Conservation (phyloP, 208 protist genomes). For the Herpetomonas samuelpessoai region DNA sequence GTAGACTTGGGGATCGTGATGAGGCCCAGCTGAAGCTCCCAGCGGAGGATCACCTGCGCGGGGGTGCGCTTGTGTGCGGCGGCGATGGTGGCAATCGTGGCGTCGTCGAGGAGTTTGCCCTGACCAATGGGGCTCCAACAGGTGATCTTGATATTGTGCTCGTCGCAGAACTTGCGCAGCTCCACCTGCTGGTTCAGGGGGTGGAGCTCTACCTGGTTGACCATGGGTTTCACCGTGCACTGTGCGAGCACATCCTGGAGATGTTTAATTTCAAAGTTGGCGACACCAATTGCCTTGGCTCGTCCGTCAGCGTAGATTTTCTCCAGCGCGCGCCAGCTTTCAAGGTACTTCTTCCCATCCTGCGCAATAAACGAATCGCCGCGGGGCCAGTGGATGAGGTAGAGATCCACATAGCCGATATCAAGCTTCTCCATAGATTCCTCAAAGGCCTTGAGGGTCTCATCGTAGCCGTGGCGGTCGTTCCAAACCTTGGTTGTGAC, state of each 20-base stretch:
- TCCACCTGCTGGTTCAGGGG: slow-evolving; percentile 53
- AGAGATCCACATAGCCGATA: slow-evolving; percentile 93
- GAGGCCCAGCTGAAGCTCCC: slow-evolving; percentile 52
- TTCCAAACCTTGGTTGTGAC: slow-evolving; percentile 89
- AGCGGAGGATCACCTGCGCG: slow-evolving; percentile 72
- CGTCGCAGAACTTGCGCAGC: slow-evolving; percentile 65
- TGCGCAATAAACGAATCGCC: slow-evolving; percentile 18
- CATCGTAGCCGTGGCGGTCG: slow-evolving; percentile 42
- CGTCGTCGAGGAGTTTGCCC: slow-evolving; percentile 28
- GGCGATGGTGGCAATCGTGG: slow-evolving; percentile 23
- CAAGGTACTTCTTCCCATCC: slow-evolving; percentile 49
- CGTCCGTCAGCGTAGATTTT: slow-evolving; percentile 70
- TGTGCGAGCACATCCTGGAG: slow-evolving; percentile 53
- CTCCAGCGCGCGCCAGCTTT: slow-evolving; percentile 86
- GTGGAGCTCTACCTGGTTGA: slow-evolving; percentile 91
- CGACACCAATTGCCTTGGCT: slow-evolving; percentile 81
- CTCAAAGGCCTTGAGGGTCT: slow-evolving; percentile 57
- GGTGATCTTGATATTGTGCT: slow-evolving; percentile 62
- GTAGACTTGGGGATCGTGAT: slow-evolving; percentile 90
- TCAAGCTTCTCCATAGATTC: slow-evolving; percentile 66
- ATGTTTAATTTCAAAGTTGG: slow-evolving; percentile 78
- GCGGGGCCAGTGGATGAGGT: slow-evolving; percentile 95
- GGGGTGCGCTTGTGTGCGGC: slow-evolving; percentile 28
- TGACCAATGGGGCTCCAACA: slow-evolving; percentile 78
- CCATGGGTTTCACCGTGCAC: slow-evolving; percentile 69